These are phyloP conservation scores for Diaporthe citri DNA, from an alignment of 2,329 filamentous ascomycete species.

Conservation along the genomic window DNA sequence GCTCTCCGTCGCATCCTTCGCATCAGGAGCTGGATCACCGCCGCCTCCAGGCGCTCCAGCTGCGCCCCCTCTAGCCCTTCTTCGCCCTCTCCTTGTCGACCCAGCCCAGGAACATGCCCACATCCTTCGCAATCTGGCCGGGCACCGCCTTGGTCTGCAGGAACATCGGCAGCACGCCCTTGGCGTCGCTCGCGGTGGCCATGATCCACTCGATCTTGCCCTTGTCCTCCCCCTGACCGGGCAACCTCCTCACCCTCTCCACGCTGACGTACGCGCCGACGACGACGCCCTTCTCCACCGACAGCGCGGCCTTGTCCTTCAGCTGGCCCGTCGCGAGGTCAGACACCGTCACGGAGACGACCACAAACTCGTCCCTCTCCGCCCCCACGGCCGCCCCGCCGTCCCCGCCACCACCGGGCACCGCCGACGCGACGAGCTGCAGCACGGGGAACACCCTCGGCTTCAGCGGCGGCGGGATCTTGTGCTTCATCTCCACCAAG, in stretches of 20 bases:
- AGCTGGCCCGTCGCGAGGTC: conserved; percentile 51
- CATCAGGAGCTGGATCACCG: neutral
- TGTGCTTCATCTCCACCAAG: conserved; percentile 76
- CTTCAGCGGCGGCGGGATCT: conserved; percentile 69
- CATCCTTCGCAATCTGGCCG: conserved; percentile 76
- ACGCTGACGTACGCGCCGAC: conserved; percentile 74
- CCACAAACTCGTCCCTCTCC: conserved; percentile 61
- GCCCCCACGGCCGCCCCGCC: conserved; percentile 43
- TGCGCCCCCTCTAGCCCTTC: conserved; percentile 10
- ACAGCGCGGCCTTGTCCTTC: conserved; percentile 46
- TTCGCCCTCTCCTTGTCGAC: conserved; percentile 59
- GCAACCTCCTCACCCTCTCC: conserved; percentile 68
- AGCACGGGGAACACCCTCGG: conserved; percentile 77
- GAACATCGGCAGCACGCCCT: conserved; percentile 74
- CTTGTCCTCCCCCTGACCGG: conserved; percentile 44
- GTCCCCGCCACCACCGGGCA: conserved; percentile 47
- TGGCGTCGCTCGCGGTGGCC: conserved; percentile 80
- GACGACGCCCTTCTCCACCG: conserved; percentile 61
- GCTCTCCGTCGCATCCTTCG: neutral
- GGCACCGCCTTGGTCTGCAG: conserved; percentile 75
- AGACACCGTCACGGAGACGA: conserved; percentile 68
- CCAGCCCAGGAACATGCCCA: conserved; percentile 76
- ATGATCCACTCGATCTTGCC: conserved; percentile 79
- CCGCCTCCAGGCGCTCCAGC: neutral
- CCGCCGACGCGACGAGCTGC: conserved; percentile 65